Conservation (phyloP, 805 yeast species). For the Metschnikowia arizonensis region DNA sequence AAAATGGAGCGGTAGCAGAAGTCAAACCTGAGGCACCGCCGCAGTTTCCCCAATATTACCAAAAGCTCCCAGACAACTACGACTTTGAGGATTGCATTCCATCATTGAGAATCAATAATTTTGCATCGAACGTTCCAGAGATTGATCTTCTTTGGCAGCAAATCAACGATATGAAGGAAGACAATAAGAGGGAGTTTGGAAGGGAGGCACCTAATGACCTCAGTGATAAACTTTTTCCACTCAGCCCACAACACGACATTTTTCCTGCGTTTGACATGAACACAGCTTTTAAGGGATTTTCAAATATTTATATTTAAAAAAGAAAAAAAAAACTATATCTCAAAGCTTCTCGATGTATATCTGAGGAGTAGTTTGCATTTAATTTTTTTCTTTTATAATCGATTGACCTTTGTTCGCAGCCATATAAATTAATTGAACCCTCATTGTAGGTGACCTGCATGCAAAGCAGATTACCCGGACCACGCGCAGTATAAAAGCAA, state of each 20-base stretch:
- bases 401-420: neutral
- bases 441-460: neutral
- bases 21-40: neutral
- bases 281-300: slow-evolving; percentile 3
- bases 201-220: slow-evolving; percentile 1
- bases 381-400: too few species aligned
- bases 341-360: too few species aligned
- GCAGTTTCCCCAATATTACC: neutral
- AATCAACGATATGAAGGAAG: slow-evolving; percentile 6
- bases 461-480: slow-evolving; percentile 9
- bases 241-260: slow-evolving; percentile 6
- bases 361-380: too few species aligned
- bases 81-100: neutral
- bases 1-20: neutral
- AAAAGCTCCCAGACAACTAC: neutral
- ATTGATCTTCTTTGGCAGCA: slow-evolving; percentile 13
- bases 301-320: neutral
- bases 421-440: neutral
- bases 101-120: neutral
- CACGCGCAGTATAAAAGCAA: neutral
- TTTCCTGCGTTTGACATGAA: slow-evolving; percentile 2
- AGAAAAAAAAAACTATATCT: too few species aligned
- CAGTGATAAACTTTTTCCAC: slow-evolving; percentile 7
- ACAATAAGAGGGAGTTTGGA: neutral
- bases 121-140: slow-evolving; percentile 1